Conservation (phyloP, 768 basidiomycete genomes). For the Amyloporia xantha region DNA sequence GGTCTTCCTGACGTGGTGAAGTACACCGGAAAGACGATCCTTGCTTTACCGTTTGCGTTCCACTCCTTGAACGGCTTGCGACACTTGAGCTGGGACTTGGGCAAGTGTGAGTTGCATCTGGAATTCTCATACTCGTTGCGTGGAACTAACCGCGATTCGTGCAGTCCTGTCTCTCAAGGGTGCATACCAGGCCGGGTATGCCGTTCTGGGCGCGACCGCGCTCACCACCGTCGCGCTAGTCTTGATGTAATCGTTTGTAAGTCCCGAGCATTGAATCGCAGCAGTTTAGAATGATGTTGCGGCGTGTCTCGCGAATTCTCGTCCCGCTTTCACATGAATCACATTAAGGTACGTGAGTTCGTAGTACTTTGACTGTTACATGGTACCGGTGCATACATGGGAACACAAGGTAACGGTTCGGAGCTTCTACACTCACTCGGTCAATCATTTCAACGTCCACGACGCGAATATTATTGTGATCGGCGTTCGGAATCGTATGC, state of each 20-base stretch:
- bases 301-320: not conserved
- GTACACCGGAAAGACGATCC: slow-evolving; percentile 64
- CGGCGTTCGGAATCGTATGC: no score
- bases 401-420: no score
- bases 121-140: not conserved
- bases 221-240: slow-evolving; percentile 67
- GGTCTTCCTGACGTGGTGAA: slow-evolving; percentile 74
- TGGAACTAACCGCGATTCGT: no score
- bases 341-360: no score
- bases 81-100: slow-evolving; percentile 86
- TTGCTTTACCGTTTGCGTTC: slow-evolving; percentile 87
- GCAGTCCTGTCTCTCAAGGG: slow-evolving; percentile 77
- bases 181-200: slow-evolving; percentile 76
- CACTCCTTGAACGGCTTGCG: slow-evolving; percentile 88
- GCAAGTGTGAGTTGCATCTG: slow-evolving; percentile 61
- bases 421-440: no score
- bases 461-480: no score
- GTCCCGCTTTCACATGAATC: not conserved
- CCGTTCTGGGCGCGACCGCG: slow-evolving; percentile 74
- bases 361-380: no score
- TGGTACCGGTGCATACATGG: no score
- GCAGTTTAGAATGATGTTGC: not conserved
- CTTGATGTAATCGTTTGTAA: slow-evolving; percentile 29
- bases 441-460: no score
- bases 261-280: not conserved